These are phyloP conservation scores for Fraxinus floribunda DNA, from an alignment of 305 asterid species.

Conservation along the genomic window DNA sequence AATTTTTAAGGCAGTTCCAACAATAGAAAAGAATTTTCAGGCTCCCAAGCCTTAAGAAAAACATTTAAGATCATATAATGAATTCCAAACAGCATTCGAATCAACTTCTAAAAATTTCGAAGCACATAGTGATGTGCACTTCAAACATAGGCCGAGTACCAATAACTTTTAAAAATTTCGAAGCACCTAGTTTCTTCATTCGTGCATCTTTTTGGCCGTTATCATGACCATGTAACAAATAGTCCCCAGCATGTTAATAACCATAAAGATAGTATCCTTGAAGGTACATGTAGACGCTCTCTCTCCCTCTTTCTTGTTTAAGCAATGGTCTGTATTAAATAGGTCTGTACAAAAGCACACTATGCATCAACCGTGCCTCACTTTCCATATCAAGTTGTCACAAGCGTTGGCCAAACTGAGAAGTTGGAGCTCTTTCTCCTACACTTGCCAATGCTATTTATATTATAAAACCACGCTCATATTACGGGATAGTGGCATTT, in stretches of 20 bases:
- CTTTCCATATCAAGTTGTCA: slow-evolving; percentile 6
- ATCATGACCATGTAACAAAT: background rate
- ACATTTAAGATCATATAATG: background rate
- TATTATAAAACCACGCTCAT: background rate
- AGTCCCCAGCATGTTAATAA: background rate
- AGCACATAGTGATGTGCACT: too few species aligned
- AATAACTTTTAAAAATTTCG: too few species aligned
- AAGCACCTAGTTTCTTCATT: too few species aligned
- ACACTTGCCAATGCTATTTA: background rate
- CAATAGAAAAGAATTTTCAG: background rate
- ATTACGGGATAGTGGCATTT: background rate
- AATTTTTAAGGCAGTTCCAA: background rate
- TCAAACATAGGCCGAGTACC: too few species aligned
- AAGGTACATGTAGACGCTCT: background rate
- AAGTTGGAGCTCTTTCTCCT: background rate
- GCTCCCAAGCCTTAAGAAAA: background rate
- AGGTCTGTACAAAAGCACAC: background rate
- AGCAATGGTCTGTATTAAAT: slow-evolving; percentile 4
- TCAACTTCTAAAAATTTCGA: too few species aligned
- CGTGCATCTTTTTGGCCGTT: background rate
- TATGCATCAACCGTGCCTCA: slow-evolving; percentile 6
- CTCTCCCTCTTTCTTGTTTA: background rate
- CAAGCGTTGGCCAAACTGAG: background rate
- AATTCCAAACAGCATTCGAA: too few species aligned
- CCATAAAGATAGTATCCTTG: slow-evolving; percentile 2